phyloP scores from a whole-genome alignment of 2,329 filamentous ascomycete genomes.

The Exophiala sp. region DNA sequence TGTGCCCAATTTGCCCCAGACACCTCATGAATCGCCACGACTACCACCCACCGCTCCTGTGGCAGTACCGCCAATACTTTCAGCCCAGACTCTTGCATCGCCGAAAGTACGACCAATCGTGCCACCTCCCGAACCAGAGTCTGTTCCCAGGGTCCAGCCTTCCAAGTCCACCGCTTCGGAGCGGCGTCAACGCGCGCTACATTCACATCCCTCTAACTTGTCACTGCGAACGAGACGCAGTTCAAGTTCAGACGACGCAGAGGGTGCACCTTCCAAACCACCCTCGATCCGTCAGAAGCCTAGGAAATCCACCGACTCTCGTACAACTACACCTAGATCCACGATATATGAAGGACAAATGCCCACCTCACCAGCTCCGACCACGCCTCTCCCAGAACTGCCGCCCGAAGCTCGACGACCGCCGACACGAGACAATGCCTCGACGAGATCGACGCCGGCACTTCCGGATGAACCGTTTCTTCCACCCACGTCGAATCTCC shows the following conservation, averaged over 20 bases:
- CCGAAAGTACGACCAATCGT: conserved; percentile 14
- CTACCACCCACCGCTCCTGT: conserved; percentile 4
- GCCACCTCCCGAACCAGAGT: conserved; percentile 8
- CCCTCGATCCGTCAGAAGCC: conserved; percentile 18
- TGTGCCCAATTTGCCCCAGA: conserved; percentile 17
- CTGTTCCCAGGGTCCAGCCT: conserved; percentile 11
- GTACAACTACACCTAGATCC: conserved; percentile 17
- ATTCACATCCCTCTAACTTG: conserved; percentile 26
- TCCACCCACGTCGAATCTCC: not conserved
- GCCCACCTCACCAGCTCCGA: conserved; percentile 22
- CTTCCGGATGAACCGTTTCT: conserved; percentile 13
- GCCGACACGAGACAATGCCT: conserved; percentile 9
- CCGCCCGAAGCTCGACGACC: conserved; percentile 20
- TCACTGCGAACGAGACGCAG: conserved; percentile 18
- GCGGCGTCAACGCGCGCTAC: conserved; percentile 22
- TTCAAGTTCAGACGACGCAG: conserved; percentile 22
- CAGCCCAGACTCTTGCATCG: conserved; percentile 6
- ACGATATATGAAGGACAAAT: conserved; percentile 21
- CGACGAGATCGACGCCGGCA: conserved; percentile 2
- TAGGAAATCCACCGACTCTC: conserved; percentile 24
- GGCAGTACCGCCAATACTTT: not conserved
- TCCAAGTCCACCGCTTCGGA: conserved; percentile 26
- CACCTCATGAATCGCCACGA: conserved; percentile 22
- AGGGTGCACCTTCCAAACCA: conserved; percentile 8
- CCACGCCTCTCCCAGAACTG: conserved; percentile 23